A percentile compares a stretch with the other conserved stretches of the same genome.
Evolutionary conservation across 1,284 basidiomycete species (phyloP).

Genomic region (Marasmius sp.): DNA sequence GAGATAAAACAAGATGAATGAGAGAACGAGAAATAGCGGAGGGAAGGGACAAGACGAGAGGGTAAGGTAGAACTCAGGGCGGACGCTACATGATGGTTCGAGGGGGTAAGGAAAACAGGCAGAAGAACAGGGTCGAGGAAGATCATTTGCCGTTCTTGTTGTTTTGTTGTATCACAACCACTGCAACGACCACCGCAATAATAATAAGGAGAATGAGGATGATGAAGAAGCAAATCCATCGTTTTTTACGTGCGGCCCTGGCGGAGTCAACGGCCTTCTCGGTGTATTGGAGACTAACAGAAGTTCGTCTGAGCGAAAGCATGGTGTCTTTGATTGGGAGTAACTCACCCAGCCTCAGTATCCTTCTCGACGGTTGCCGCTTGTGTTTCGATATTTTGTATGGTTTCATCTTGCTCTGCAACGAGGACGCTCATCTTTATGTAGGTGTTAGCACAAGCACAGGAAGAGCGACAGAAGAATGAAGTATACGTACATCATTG

Average conservation of each 20-base stretch:
- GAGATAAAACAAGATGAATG: background rate
- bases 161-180: slow-evolving; percentile 45
- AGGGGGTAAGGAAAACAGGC: slow-evolving; percentile 1
- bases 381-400: slow-evolving; percentile 77
- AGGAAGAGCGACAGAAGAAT: slow-evolving; percentile 5
- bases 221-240: slow-evolving; percentile 89
- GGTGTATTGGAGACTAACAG: slow-evolving; percentile 70
- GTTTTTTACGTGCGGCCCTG: slow-evolving; percentile 88
- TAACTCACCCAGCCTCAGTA: slow-evolving; percentile 76
- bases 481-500: slow-evolving; percentile 64
- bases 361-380: slow-evolving; percentile 77
- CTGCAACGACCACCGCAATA: slow-evolving; percentile 59
- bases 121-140: background rate
- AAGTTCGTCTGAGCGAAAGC: slow-evolving; percentile 13
- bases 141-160: slow-evolving; percentile 30
- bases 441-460: slow-evolving; percentile 5
- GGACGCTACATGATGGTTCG: background rate
- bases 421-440: slow-evolving; percentile 84
- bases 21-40: background rate
- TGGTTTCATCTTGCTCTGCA: slow-evolving; percentile 89
- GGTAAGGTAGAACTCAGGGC: background rate
- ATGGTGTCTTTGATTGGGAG: background rate
- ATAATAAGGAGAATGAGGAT: slow-evolving; percentile 63
- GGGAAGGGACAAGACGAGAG: background rate
- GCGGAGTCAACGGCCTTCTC: slow-evolving; percentile 87